Conservation (phyloP, 116 monocot genomes). For the Zostera marina region DNA sequence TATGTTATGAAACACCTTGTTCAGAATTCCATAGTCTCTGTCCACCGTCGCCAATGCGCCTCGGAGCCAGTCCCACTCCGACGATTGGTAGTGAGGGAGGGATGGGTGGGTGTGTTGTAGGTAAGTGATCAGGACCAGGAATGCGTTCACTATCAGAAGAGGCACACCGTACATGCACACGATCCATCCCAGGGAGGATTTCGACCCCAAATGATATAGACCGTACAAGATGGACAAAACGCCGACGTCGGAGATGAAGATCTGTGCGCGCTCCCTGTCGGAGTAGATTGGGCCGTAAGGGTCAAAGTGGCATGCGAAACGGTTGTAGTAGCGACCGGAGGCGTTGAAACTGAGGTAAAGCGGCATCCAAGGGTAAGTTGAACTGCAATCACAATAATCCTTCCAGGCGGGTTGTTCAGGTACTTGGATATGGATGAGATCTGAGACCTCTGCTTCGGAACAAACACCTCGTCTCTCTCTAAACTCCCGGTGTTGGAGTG, state of each 20-base stretch:
- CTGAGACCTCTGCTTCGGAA: constrained; percentile 36
- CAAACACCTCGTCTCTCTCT: constrained; percentile 79
- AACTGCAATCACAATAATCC: constrained; percentile 23
- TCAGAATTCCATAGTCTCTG: constrained; percentile 66
- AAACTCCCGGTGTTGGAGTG: constrained; percentile 80
- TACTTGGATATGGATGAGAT: constrained; percentile 42
- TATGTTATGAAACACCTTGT: constrained; percentile 76
- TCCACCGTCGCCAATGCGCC: constrained; percentile 70
- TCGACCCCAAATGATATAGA: constrained; percentile 24
- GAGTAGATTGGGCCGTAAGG: constrained; percentile 63
- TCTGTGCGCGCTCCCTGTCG: constrained; percentile 50
- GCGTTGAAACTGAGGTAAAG: constrained; percentile 55
- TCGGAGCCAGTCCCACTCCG: constrained; percentile 81
- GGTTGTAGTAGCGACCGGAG: constrained; percentile 55
- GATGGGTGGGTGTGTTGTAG: constrained; percentile 83
- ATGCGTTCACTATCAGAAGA: constrained; percentile 51
- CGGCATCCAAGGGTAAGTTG: constrained; percentile 57
- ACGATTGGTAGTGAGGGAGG: constrained; percentile 56
- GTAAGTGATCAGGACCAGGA: constrained; percentile 60
- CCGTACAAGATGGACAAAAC: constrained; percentile 15
- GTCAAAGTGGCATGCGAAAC: constrained; percentile 68
- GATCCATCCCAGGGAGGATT: constrained; percentile 27
- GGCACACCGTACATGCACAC: constrained; percentile 42
- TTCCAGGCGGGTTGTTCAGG: constrained; percentile 56
- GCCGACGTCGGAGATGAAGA: constrained; percentile 58